Conservation (phyloP, 2,329 filamentous ascomycete species). For the Diaporthe citriasiana region DNA sequence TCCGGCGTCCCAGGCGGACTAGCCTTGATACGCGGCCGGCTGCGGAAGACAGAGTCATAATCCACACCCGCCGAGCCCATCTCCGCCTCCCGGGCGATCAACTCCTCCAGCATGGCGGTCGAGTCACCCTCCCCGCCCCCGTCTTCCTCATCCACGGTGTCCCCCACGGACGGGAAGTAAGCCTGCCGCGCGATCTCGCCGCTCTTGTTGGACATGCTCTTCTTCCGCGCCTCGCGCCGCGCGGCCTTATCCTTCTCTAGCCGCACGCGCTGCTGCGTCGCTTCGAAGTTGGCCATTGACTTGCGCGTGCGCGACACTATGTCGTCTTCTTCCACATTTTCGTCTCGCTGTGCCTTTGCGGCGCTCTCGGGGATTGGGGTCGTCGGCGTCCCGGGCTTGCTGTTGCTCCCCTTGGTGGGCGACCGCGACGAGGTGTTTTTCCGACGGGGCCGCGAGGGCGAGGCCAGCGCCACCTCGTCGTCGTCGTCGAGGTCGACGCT, state of each 20-base stretch:
- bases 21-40: slow-evolving; percentile 82
- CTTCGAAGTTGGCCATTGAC: slow-evolving; percentile 74
- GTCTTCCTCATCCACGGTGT: slow-evolving; percentile 55
- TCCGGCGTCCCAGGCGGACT: slow-evolving; percentile 75
- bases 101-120: slow-evolving; percentile 73
- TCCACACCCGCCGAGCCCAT: slow-evolving; percentile 57
- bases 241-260: slow-evolving; percentile 67
- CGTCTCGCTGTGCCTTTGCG: slow-evolving; percentile 39
- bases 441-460: slow-evolving; percentile 9
- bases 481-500: slow-evolving; percentile 47
- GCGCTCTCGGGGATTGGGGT: slow-evolving; percentile 43
- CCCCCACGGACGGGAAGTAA: slow-evolving; percentile 61
- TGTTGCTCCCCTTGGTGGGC: slow-evolving; percentile 40
- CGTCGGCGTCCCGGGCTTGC: slow-evolving; percentile 41
- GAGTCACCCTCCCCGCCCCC: slow-evolving; percentile 53
- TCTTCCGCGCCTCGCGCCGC: slow-evolving; percentile 58
- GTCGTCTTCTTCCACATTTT: slow-evolving; percentile 57
- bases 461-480: slow-evolving; percentile 36
- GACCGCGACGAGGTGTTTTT: slow-evolving; percentile 30
- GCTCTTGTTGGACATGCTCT: slow-evolving; percentile 43
- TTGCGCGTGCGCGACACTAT: slow-evolving; percentile 70
- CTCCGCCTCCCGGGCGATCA: slow-evolving; percentile 73
- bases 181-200: slow-evolving; percentile 56
- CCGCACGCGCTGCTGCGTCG: slow-evolving; percentile 72
- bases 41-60: slow-evolving; percentile 87